Percentiles rank a stretch among this genome's conserved stretches.
Conservation (phyloP, 2,329 filamentous ascomycete genomes). For the Arthrinium phaeospermum region DNA sequence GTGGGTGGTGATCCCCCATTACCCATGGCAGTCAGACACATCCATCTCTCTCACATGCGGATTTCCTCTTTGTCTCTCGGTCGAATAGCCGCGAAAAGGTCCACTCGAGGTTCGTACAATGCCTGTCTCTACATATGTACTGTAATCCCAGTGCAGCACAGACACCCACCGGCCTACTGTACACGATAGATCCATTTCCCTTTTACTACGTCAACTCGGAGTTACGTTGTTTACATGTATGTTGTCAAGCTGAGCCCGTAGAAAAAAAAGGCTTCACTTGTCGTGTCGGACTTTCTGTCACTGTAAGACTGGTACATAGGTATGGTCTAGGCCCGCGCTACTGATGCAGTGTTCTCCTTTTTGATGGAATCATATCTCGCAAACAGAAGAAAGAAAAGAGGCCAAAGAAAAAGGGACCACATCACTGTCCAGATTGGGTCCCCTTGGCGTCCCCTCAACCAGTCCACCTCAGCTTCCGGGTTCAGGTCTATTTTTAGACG, state of each 20-base stretch:
- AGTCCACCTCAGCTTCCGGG: conserved; percentile 1
- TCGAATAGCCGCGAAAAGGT: conserved; percentile 1
- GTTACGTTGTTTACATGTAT: background rate
- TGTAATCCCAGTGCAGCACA: background rate
- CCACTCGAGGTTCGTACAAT: conserved; percentile 11
- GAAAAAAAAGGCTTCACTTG: background rate
- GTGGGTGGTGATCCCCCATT: background rate
- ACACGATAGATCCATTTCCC: background rate
- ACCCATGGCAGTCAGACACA: background rate
- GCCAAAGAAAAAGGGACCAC: background rate
- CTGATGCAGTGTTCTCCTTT: background rate
- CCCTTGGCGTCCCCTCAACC: background rate
- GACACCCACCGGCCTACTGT: background rate
- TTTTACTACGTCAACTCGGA: background rate
- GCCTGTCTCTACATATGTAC: background rate
- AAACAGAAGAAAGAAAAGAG: background rate
- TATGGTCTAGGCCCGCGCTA: background rate
- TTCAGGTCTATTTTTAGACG: conserved; percentile 1
- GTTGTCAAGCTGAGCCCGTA: background rate
- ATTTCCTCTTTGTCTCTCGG: conserved; percentile 1
- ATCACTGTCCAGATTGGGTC: background rate
- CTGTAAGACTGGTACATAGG: no score
- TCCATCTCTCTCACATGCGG: background rate
- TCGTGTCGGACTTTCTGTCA: background rate
- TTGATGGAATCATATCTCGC: background rate